Conservation (phyloP, 2,329 filamentous ascomycete species). For the Calonectria multiphialidica region DNA sequence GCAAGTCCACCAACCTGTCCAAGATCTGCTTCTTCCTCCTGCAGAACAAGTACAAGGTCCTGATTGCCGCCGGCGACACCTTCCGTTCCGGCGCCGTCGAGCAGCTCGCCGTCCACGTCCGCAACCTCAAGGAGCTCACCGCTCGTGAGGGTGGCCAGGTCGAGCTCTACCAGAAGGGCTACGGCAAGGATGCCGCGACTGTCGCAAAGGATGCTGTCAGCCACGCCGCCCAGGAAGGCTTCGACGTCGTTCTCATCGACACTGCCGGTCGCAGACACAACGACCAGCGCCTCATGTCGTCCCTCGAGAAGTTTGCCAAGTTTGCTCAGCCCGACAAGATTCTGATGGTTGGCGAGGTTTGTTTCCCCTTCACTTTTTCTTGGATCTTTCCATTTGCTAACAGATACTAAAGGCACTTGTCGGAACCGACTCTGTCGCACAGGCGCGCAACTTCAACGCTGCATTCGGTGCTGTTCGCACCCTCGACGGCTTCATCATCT, state of each 20-base stretch:
- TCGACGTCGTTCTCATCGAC: slow-evolving; percentile 96
- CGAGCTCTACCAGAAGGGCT: slow-evolving; percentile 96
- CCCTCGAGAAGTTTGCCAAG: slow-evolving; percentile 96
- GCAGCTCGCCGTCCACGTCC: slow-evolving; percentile 94
- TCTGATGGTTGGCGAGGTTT: slow-evolving; percentile 84
- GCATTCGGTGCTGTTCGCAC: slow-evolving; percentile 85
- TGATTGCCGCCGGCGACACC: slow-evolving; percentile 95
- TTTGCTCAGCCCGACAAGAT: slow-evolving; percentile 98
- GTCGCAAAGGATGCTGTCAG: slow-evolving; percentile 95
- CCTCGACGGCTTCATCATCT: slow-evolving; percentile 97
- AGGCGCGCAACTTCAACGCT: slow-evolving; percentile 95
- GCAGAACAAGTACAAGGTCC: slow-evolving; percentile 95
- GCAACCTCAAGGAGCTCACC: slow-evolving; percentile 90
- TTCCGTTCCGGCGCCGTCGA: slow-evolving; percentile 98
- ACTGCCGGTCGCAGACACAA: slow-evolving; percentile 96
- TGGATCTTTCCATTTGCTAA: slow-evolving; percentile 10
- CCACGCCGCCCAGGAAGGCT: slow-evolving; percentile 79
- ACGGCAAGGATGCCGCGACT: slow-evolving; percentile 96
- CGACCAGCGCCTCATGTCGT: slow-evolving; percentile 95
- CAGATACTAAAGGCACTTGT: slow-evolving; percentile 76
- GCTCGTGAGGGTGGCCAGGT: slow-evolving; percentile 86
- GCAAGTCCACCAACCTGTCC: slow-evolving; percentile 96
- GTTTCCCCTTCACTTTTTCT: slow-evolving; percentile 37
- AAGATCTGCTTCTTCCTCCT: slow-evolving; percentile 99
- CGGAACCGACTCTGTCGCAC: slow-evolving; percentile 93